phyloP scores from a whole-genome alignment of 164 flowering plant species.

The Magnolia sinica region DNA sequence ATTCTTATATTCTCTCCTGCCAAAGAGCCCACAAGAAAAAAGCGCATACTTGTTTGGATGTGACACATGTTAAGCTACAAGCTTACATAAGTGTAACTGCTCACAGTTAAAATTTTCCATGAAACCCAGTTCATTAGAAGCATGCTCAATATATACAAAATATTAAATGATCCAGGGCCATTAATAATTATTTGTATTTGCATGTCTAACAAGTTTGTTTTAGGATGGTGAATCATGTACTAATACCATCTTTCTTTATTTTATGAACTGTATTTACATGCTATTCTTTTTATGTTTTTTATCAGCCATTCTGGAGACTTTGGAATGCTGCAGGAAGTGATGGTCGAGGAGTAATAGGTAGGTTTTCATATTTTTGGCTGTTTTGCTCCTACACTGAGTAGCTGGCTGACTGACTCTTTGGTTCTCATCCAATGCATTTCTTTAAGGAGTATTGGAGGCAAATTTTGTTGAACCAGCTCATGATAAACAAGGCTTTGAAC shows the following conservation, averaged over 20 bases:
- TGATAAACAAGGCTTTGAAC: slow-evolving; percentile 98
- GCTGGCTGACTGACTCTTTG: neutral
- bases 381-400: neutral
- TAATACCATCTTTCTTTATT: neutral
- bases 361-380: neutral
- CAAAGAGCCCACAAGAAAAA: too few relatives aligned
- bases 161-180: too few relatives aligned
- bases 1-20: too few relatives aligned
- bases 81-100: too few relatives aligned
- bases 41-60: too few relatives aligned
- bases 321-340: slow-evolving; percentile 97
- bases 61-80: too few relatives aligned
- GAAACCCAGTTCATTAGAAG: too few relatives aligned
- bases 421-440: slow-evolving; percentile 5
- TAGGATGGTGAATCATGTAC: too few relatives aligned
- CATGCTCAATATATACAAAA: too few relatives aligned
- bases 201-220: too few relatives aligned
- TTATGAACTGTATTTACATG: neutral
- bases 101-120: too few relatives aligned
- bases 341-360: slow-evolving; percentile 97
- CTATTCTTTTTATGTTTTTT: slow-evolving; percentile 5
- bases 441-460: slow-evolving; percentile 88
- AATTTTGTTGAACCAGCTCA: slow-evolving; percentile 99
- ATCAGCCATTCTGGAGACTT: slow-evolving; percentile 98
- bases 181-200: too few relatives aligned